Evolutionary conservation across 2,329 filamentous ascomycete species (phyloP).

Genomic region (Aspergillus sp.): DNA sequence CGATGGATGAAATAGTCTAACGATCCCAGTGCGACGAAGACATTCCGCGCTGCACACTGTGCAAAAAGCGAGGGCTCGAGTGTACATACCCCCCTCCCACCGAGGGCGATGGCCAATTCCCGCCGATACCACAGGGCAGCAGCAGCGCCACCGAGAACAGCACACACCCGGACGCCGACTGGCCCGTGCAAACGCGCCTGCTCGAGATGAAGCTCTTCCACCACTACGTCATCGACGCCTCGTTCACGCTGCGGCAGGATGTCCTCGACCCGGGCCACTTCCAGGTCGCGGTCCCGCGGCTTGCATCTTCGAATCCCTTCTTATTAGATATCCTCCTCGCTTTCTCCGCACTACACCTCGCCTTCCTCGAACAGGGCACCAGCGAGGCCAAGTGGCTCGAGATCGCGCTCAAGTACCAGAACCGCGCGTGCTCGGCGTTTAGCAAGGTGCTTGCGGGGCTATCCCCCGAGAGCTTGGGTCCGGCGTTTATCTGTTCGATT

Average conservation of each 20-base stretch:
- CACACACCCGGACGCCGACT: constrained; percentile 11
- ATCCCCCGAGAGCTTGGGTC: constrained; percentile 47
- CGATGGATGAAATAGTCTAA: not conserved
- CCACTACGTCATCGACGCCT: constrained; percentile 44
- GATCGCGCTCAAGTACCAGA: constrained; percentile 43
- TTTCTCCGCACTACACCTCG: constrained; percentile 50
- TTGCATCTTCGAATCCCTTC: constrained; percentile 49
- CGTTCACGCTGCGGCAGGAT: constrained; percentile 37
- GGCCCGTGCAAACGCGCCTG: constrained; percentile 30
- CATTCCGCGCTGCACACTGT: constrained; percentile 42
- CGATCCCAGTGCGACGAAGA: constrained; percentile 42
- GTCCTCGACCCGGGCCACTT: constrained; percentile 38
- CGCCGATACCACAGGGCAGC: constrained; percentile 25
- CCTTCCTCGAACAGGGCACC: constrained; percentile 40
- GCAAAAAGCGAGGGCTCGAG: constrained; percentile 41
- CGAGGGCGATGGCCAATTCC: constrained; percentile 32
- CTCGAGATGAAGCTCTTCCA: constrained; percentile 45
- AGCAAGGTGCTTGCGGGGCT: constrained; percentile 42
- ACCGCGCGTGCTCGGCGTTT: constrained; percentile 39
- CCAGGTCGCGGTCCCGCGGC: constrained; percentile 39
- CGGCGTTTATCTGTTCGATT: constrained; percentile 46
- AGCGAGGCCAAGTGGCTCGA: constrained; percentile 37
- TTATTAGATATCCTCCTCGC: constrained; percentile 51
- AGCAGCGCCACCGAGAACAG: not conserved
- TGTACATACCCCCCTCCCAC: constrained; percentile 39